phyloP scores from a whole-genome alignment of 2,329 filamentous ascomycete species.

The Cryphonectria naterciae region DNA sequence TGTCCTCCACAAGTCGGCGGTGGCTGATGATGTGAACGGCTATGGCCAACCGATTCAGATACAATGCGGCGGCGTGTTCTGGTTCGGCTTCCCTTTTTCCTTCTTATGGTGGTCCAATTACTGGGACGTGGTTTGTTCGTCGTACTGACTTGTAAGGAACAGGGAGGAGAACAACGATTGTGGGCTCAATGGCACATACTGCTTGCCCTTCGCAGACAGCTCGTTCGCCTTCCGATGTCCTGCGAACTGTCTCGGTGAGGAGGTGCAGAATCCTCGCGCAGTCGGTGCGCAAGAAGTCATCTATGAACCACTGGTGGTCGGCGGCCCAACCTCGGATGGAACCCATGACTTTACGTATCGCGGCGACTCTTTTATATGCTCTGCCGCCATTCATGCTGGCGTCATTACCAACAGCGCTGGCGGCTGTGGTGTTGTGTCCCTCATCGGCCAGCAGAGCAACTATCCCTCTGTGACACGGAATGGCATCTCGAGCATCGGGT shows the following conservation, averaged over 20 bases:
- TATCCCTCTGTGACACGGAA: conserved; percentile 49
- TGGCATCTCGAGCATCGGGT: conserved; percentile 65
- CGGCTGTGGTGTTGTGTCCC: conserved; percentile 25
- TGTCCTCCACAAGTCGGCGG: conserved; percentile 22
- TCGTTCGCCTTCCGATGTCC: conserved; percentile 28
- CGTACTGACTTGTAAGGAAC: conserved; percentile 11
- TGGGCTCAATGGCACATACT: conserved; percentile 24
- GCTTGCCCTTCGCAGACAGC: conserved; percentile 24
- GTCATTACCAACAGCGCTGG: conserved; percentile 21
- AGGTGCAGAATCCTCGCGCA: conserved; percentile 26
- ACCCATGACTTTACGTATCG: conserved; percentile 20
- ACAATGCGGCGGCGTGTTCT: conserved; percentile 23
- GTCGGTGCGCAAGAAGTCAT: conserved; percentile 26
- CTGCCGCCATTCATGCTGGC: conserved; percentile 27
- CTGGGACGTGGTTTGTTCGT: neutral
- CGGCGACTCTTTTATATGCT: conserved; percentile 28
- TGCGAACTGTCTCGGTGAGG: conserved; percentile 23
- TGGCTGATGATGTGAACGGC: conserved; percentile 21
- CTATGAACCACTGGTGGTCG: conserved; percentile 25
- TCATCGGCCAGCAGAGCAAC: conserved; percentile 23
- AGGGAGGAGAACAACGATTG: conserved; percentile 25
- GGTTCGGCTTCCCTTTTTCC: conserved; percentile 8
- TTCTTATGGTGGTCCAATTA: neutral
- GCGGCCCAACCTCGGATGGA: conserved; percentile 19
- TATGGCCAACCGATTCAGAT: conserved; percentile 21